Percentiles rank a stretch among this genome's conserved stretches.
phyloP scores from a whole-genome alignment of 768 basidiomycete species.

The Wakefieldia striispora region DNA sequence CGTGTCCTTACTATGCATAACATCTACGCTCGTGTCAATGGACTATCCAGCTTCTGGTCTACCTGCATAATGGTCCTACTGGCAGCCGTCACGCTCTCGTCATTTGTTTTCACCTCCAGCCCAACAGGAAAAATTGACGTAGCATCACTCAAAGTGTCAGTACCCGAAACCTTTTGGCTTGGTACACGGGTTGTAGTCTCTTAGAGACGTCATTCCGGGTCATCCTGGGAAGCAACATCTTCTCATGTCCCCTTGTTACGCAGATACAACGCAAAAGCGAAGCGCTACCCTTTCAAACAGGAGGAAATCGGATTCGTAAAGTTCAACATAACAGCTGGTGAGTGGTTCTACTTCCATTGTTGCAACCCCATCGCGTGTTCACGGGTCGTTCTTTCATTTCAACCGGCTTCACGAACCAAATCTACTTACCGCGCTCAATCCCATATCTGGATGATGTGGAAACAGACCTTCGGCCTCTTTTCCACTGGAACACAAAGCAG shows the following conservation, averaged over 20 bases:
- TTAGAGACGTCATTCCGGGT: slow-evolving; percentile 9
- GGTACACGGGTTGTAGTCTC: slow-evolving; percentile 3
- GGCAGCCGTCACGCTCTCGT: slow-evolving; percentile 68
- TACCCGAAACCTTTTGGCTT: slow-evolving; percentile 7
- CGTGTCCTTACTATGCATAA: slow-evolving; percentile 55
- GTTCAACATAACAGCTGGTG: slow-evolving; percentile 81
- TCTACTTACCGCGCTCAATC: slow-evolving; percentile 11
- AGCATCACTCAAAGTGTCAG: slow-evolving; percentile 76
- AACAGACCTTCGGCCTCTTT: slow-evolving; percentile 77
- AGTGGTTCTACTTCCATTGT: slow-evolving; percentile 32
- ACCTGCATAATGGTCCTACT: slow-evolving; percentile 73
- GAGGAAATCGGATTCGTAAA: slow-evolving; percentile 79
- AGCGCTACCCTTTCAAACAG: slow-evolving; percentile 55
- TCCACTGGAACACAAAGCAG: slow-evolving; percentile 98
- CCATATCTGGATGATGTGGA: slow-evolving; percentile 1
- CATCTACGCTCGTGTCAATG: slow-evolving; percentile 68
- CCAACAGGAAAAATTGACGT: slow-evolving; percentile 59
- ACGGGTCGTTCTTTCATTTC: slow-evolving; percentile 28
- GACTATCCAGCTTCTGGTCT: slow-evolving; percentile 68
- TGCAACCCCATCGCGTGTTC: slow-evolving; percentile 19
- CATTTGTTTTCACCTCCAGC: slow-evolving; percentile 59
- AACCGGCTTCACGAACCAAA: slow-evolving; percentile 9
- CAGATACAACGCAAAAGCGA: slow-evolving; percentile 48
- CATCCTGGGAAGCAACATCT: slow-evolving; percentile 12
- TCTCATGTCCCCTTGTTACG: slow-evolving; percentile 3